Base-by-base conservation (phyloP, 176 grass and related monocot species). In the Ensete ventricosum region DNA sequence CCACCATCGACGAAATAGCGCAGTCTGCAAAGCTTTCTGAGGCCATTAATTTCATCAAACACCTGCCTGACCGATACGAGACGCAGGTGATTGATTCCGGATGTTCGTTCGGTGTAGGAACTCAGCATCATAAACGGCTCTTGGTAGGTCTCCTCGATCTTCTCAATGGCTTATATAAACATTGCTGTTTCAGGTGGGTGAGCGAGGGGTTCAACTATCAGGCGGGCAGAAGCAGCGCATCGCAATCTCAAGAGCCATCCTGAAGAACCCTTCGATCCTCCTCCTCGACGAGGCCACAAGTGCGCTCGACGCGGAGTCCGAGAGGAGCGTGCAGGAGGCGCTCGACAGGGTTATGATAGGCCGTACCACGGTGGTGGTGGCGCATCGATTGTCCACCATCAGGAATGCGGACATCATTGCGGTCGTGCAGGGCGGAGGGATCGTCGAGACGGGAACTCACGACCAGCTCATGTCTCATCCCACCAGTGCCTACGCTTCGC, bases 161-260 rank as follows among this genome's bases (percentile, higher is more conserved):
- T 43, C 34, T 71, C 67, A 73, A 13, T 72, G 50, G 11, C 22
- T 23, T 23, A 23, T 23, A 72, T 14, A 34, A 52, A 52, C 58
- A 62, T 14, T 14, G 29, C 10, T 55, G 12, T 67, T 48, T 8
- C 55, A 85, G 84, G 95, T 98, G 16, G 95, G 95, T 11, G 95
- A 93, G 78, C 84, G 95, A 27, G 95, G 95, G 72, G 87, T 93
- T 53, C 95, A 98, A 77, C 80, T 98, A 11, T 98, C 95, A 1
- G 90, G 95, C 10, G 95, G 95, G 9, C 95, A 94, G 90, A 98
- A 94, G 84, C 95, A 98, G 76, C 84, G 95, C 17, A 98, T 98
- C 62, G 90, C 95, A 1, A 94, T 98, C 62, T 93, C 95, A 8
- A 82, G 95, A 57, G 95, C 90, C 22, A 91, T 93, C 4, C 86